These are phyloP conservation scores for Penicillium angulare DNA, from an alignment of 495 filamentous ascomycete genomes.

Conservation along the genomic window DNA sequence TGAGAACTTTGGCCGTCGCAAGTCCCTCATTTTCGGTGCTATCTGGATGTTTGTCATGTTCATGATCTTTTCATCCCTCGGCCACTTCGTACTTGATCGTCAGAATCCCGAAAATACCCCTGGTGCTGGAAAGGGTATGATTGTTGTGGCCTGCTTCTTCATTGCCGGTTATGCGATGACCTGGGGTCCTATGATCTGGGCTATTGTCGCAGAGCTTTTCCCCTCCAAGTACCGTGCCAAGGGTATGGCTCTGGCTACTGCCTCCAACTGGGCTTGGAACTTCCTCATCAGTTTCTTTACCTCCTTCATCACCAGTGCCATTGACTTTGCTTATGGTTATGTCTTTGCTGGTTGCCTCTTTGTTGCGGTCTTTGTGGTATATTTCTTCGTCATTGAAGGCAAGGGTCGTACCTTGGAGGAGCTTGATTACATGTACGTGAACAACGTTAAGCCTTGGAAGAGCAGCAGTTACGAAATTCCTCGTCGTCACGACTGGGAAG, in stretches of 20 bases:
- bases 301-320: slow-evolving; percentile 63
- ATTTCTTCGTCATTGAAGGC: slow-evolving; percentile 71
- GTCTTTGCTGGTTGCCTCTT: slow-evolving; percentile 71
- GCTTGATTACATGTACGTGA: slow-evolving; percentile 77
- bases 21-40: slow-evolving; percentile 63
- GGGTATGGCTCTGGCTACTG: slow-evolving; percentile 71
- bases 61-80: slow-evolving; percentile 68
- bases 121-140: slow-evolving; percentile 67
- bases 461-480: slow-evolving; percentile 47
- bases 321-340: slow-evolving; percentile 72
- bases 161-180: slow-evolving; percentile 55
- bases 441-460: slow-evolving; percentile 61
- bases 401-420: slow-evolving; percentile 66
- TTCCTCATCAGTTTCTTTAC: slow-evolving; percentile 81
- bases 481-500: slow-evolving; percentile 14
- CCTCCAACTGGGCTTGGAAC: slow-evolving; percentile 84
- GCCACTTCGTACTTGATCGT: slow-evolving; percentile 62
- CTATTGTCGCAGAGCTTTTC: slow-evolving; percentile 75
- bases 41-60: slow-evolving; percentile 68
- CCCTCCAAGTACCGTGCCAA: slow-evolving; percentile 70
- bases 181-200: slow-evolving; percentile 82
- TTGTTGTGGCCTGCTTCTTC: slow-evolving; percentile 71
- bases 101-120: slow-evolving; percentile 53
- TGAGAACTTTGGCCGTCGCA: slow-evolving; percentile 68
- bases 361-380: slow-evolving; percentile 57